These are phyloP conservation scores for Draba incana DNA, from an alignment of 345 rosid genomes.

Conservation along the genomic window DNA sequence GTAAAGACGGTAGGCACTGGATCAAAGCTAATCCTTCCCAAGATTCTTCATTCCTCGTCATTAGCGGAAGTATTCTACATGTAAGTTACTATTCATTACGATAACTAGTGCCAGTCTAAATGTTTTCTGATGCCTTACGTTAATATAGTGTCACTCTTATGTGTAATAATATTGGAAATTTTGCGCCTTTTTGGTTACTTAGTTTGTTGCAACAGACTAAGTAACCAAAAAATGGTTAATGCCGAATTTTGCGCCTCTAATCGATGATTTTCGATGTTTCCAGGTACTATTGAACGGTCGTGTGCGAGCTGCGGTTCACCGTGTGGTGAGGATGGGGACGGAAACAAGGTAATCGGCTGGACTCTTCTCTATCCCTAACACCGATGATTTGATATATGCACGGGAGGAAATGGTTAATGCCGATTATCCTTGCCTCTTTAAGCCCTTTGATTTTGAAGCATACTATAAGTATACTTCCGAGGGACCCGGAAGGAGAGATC, in stretches of 20 bases:
- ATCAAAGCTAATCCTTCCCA: conserved; percentile 46
- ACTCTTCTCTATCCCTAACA: conserved; percentile 7
- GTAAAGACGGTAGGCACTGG: conserved; percentile 43
- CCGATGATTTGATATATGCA: neutral
- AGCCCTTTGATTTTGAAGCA: conserved; percentile 25
- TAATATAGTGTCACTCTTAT: too few species aligned
- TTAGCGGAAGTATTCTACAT: conserved; percentile 41
- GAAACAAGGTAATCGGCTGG: conserved; percentile 35
- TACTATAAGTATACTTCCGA: conserved; percentile 7
- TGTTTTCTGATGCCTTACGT: too few species aligned
- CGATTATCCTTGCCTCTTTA: neutral
- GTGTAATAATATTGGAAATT: too few species aligned
- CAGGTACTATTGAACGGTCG: conserved; percentile 40
- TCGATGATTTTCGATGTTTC: neutral
- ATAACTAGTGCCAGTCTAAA: too few species aligned
- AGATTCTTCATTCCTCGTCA: conserved; percentile 48
- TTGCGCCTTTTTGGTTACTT: too few species aligned
- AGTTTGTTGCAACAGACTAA: too few species aligned
- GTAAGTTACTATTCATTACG: conserved; percentile 37
- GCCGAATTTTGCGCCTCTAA: too few species aligned
- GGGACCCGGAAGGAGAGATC: conserved; percentile 6
- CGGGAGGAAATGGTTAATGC: conserved; percentile 12
- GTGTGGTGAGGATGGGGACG: conserved; percentile 33
- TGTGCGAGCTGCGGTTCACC: conserved; percentile 27
- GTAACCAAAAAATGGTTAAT: too few species aligned